A percentile compares a stretch with the other conserved stretches of the same genome.
These are phyloP conservation scores for Aspergillus funiculosus DNA, from an alignment of 495 filamentous ascomycete species.

Conservation along the genomic window DNA sequence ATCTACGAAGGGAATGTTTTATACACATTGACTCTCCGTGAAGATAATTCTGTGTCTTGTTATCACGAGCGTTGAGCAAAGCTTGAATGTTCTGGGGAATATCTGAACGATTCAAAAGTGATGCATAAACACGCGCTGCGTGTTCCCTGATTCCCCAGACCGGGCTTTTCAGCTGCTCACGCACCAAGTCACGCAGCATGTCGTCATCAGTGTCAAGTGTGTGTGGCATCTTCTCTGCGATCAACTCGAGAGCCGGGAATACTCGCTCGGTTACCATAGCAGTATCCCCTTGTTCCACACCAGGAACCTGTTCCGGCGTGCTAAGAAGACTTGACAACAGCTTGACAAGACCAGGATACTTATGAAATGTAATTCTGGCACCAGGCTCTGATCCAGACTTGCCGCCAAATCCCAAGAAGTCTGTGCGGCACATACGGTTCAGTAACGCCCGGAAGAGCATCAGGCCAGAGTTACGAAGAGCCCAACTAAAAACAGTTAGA, in stretches of 20 bases:
- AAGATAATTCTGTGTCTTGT: conserved; percentile 49
- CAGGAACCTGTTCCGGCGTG: conserved; percentile 32
- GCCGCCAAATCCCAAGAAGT: conserved; percentile 38
- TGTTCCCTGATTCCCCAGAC: conserved; percentile 90
- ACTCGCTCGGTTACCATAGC: conserved; percentile 60
- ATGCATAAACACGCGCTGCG: conserved; percentile 71
- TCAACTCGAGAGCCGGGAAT: conserved; percentile 82
- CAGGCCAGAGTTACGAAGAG: conserved; percentile 85
- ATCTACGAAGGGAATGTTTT: conserved; percentile 43
- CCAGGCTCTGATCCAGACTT: conserved; percentile 40
- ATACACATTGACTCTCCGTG: conserved; percentile 57
- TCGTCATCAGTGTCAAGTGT: conserved; percentile 28
- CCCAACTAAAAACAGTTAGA: conserved; percentile 60
- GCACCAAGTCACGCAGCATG: conserved; percentile 31
- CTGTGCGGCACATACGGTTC: conserved; percentile 53
- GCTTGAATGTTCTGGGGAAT: conserved; percentile 44
- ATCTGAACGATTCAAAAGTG: conserved; percentile 50
- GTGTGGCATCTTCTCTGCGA: conserved; percentile 49
- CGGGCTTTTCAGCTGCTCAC: conserved; percentile 54
- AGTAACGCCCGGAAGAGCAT: conserved; percentile 82
- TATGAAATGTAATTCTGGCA: conserved; percentile 45
- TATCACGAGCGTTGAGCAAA: conserved; percentile 39
- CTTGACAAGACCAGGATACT: conserved; percentile 63
- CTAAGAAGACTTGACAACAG: conserved; percentile 64
- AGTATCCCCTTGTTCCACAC: conserved; percentile 30